Conservation (phyloP, 2,329 filamentous ascomycete genomes). For the Aspergillus candidus region DNA sequence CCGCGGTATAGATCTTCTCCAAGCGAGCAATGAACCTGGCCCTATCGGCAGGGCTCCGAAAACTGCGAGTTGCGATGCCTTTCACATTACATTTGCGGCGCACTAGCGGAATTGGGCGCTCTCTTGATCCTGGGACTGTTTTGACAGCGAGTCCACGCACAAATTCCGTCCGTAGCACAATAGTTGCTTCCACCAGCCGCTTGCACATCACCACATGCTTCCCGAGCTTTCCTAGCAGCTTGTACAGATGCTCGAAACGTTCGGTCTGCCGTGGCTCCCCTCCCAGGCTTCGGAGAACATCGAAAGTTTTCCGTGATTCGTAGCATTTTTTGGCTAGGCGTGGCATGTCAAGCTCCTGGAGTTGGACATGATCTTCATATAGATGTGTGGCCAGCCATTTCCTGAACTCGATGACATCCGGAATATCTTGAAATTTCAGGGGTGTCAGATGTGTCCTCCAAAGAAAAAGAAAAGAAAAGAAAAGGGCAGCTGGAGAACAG, state of each 20-base stretch:
- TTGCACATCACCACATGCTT: conserved; percentile 4
- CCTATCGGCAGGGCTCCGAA: not conserved
- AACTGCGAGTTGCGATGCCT: not conserved
- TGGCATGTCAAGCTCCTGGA: not conserved
- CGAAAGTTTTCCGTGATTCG: not conserved
- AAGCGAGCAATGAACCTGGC: not conserved
- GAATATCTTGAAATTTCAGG: not conserved
- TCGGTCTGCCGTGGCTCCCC: not conserved
- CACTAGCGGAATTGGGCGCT: not conserved
- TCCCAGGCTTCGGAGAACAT: not conserved
- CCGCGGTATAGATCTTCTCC: not conserved
- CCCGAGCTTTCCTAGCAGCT: conserved; percentile 4
- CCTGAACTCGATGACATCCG: not conserved
- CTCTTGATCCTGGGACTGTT: not conserved
- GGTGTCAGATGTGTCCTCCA: not conserved
- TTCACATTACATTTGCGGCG: not conserved
- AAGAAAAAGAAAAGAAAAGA: no score
- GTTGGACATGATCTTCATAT: not conserved
- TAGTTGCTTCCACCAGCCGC: not conserved
- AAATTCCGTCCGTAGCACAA: not conserved
- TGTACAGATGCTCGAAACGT: not conserved
- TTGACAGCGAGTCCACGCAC: not conserved
- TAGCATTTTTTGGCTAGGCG: not conserved
- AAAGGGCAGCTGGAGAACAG: not conserved
- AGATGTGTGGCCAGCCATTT: not conserved